These are phyloP conservation scores for Lactifluus subvellereus DNA, from an alignment of 768 basidiomycete genomes.

Conservation along the genomic window DNA sequence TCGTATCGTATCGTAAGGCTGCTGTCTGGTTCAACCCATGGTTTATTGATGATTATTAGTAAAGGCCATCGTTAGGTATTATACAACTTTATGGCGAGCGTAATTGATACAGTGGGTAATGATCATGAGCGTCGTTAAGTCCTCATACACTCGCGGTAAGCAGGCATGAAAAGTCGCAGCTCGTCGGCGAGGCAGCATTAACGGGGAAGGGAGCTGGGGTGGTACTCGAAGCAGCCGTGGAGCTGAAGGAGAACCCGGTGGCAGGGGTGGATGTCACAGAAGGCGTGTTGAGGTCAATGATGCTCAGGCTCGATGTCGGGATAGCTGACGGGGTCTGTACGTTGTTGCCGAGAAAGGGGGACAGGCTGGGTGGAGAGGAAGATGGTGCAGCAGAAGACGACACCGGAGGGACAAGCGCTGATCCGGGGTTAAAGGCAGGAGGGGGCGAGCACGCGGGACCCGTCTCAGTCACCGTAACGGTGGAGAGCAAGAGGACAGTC, in stretches of 20 bases:
- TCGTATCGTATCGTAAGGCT: neutral
- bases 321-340: neutral
- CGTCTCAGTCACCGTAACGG: neutral
- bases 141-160: conserved; percentile 1
- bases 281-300: conserved; percentile 3
- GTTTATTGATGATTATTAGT: neutral
- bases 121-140: neutral
- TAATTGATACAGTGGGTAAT: neutral
- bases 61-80: neutral
- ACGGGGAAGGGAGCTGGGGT: neutral
- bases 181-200: neutral
- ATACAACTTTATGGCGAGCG: neutral
- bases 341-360: neutral
- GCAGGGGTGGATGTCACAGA: neutral
- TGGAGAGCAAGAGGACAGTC: conserved; percentile 12
- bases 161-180: neutral
- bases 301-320: neutral
- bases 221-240: neutral
- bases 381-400: neutral
- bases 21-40: neutral
- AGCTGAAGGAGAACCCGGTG: neutral
- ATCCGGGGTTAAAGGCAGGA: neutral
- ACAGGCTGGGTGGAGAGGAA: neutral
- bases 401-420: neutral
- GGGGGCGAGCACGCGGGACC: neutral